Evolutionary conservation across 2,329 filamentous ascomycete genomes (phyloP).

Genomic region (Aspergillus eucalypticola): DNA sequence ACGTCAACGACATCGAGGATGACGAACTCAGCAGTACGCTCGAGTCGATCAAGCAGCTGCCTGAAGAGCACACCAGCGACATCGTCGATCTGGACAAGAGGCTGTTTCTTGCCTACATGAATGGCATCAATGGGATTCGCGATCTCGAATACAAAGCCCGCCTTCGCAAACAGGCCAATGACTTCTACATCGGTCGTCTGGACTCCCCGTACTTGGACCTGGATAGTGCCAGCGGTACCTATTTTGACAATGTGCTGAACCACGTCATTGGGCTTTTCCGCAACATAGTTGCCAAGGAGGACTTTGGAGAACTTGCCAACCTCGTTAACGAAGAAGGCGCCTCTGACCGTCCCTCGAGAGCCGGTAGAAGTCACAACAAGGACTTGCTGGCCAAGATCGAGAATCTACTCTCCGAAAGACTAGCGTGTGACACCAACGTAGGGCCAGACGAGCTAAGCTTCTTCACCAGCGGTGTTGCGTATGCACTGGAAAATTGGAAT

Average conservation of each 20-base stretch:
- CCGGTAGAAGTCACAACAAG: conserved; percentile 17
- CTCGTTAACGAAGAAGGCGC: conserved; percentile 27
- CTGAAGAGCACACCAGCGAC: conserved; percentile 41
- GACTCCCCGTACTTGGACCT: conserved; percentile 36
- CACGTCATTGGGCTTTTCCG: conserved; percentile 45
- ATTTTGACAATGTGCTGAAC: conserved; percentile 38
- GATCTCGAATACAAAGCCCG: conserved; percentile 36
- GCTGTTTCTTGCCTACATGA: conserved; percentile 45
- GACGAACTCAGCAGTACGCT: conserved; percentile 19
- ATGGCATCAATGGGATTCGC: conserved; percentile 42
- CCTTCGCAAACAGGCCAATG: conserved; percentile 36
- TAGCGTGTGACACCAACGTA: conserved; percentile 32
- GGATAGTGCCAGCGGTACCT: conserved; percentile 33
- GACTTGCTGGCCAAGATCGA: conserved; percentile 38
- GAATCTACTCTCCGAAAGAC: conserved; percentile 35
- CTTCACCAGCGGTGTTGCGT: conserved; percentile 40
- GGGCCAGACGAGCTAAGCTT: conserved; percentile 42
- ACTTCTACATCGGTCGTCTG: conserved; percentile 34
- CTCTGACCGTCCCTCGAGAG: conserved; percentile 13
- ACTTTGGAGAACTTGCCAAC: conserved; percentile 36
- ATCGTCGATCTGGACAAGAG: conserved; percentile 41
- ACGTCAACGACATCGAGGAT: conserved; percentile 16
- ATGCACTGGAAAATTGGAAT: conserved; percentile 32
- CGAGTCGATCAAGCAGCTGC: conserved; percentile 24
- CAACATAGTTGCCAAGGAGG: conserved; percentile 40